Evolutionary conservation across 257 asterid genomes (phyloP).

Genomic region (Forsythia viridissima): DNA sequence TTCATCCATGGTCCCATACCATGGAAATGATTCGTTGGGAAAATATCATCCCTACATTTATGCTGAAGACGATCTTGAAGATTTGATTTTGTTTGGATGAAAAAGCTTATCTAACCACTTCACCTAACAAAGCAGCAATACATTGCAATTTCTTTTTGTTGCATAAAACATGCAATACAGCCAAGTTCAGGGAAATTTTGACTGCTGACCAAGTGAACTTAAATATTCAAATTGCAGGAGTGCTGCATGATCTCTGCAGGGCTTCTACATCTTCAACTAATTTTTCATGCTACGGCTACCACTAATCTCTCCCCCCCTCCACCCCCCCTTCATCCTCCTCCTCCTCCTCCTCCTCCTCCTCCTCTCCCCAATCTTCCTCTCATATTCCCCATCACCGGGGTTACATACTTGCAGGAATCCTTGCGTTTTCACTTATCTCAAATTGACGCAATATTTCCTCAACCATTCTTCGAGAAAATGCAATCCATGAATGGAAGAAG

Average conservation of each 20-base stretch:
- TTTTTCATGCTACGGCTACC: background rate
- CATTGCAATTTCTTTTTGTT: background rate
- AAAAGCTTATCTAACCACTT: background rate
- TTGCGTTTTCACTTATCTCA: background rate
- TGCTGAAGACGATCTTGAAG: background rate
- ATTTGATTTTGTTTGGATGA: background rate
- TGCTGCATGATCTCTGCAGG: background rate
- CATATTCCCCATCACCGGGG: background rate
- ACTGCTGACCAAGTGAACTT: background rate
- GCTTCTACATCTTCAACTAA: background rate
- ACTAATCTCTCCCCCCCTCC: no score
- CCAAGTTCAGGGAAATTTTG: background rate
- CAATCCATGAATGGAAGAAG: background rate
- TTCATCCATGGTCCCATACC: no score
- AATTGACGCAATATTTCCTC: background rate
- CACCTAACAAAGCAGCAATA: background rate
- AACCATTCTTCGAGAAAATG: background rate
- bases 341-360: no score
- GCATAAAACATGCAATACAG: no score
- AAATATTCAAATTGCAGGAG: background rate
- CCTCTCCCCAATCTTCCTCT: background rate
- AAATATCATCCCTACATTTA: no score
- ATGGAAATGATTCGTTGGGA: no score
- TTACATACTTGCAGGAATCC: background rate
- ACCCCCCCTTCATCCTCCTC: no score